Evolutionary conservation across 83 land plant species (phyloP).

Genomic region (Larix sibirica): DNA sequence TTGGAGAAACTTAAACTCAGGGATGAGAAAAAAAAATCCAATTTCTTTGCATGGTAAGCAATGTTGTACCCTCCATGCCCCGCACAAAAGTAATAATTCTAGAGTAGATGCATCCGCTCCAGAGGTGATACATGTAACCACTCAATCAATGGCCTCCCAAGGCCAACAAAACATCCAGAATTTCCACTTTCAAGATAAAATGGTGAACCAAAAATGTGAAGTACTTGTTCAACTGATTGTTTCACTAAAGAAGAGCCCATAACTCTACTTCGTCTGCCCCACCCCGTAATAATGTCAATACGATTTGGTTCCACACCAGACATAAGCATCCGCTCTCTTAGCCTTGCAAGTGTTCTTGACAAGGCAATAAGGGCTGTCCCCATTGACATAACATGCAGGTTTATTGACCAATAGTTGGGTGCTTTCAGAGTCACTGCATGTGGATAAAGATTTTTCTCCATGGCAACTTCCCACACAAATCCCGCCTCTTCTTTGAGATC

Average conservation of each 20-base stretch:
- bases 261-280: constrained; percentile 95
- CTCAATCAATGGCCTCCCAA: constrained; percentile 71
- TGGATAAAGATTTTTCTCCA: constrained; percentile 86
- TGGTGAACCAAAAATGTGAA: constrained; percentile 75
- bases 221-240: constrained; percentile 79
- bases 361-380: constrained; percentile 95
- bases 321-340: constrained; percentile 57
- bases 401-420: constrained; percentile 85
- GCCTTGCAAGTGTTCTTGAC: constrained; percentile 75
- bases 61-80: no score
- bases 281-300: constrained; percentile 94
- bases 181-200: constrained; percentile 82
- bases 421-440: constrained; percentile 77
- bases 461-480: constrained; percentile 92
- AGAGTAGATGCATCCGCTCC: constrained; percentile 83
- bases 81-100: not conserved
- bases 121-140: constrained; percentile 82
- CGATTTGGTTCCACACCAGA: constrained; percentile 68
- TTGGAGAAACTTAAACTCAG: no score
- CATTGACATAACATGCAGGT: constrained; percentile 97
- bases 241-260: constrained; percentile 90
- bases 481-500: constrained; percentile 90
- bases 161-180: constrained; percentile 90
- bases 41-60: no score
- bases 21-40: no score